phyloP scores from a whole-genome alignment of 306 rosid species.

The Quercus agrifolia region DNA sequence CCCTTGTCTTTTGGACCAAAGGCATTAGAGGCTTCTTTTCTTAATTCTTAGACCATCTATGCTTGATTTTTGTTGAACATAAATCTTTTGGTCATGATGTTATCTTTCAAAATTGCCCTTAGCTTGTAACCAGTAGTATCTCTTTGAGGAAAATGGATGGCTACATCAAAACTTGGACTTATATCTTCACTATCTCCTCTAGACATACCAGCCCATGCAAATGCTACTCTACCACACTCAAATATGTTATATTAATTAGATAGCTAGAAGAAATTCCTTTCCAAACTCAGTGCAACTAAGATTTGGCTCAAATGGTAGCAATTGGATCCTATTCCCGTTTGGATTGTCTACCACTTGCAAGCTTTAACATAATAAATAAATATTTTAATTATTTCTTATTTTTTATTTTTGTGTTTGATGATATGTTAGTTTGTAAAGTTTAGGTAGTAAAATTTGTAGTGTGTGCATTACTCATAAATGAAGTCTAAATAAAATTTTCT shows the following conservation, averaged over 20 bases:
- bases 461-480: no score
- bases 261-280: neutral
- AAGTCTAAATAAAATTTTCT: no score
- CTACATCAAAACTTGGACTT: neutral
- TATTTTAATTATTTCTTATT: no score
- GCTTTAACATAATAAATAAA: no score
- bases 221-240: slow-evolving; percentile 9
- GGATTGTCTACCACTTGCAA: neutral
- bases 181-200: no score
- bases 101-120: neutral
- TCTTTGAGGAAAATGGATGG: no score
- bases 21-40: no score
- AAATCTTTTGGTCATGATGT: neutral
- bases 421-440: no score
- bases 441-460: no score
- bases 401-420: no score
- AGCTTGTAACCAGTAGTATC: no score
- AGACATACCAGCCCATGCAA: neutral
- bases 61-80: neutral
- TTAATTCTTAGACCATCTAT: neutral
- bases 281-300: neutral
- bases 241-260: slow-evolving; percentile 14
- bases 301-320: slow-evolving; percentile 17
- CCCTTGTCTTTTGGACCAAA: neutral
- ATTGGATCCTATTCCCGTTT: neutral